Evolutionary conservation across 805 yeast genomes (phyloP).

Genomic region (Barnettozyma wickerhamii): DNA sequence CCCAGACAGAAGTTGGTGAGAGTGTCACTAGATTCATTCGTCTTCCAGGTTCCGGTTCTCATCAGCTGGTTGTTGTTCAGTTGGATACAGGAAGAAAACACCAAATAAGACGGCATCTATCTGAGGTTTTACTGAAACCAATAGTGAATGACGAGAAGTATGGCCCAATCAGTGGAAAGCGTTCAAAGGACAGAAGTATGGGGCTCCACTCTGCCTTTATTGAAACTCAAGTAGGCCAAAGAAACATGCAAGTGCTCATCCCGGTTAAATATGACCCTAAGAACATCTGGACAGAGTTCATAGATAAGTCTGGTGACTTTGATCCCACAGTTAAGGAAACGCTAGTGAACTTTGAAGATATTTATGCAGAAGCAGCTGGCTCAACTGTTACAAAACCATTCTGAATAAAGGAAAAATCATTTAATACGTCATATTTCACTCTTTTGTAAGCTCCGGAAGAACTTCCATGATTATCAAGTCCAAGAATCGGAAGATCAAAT

Average conservation of each 20-base stretch:
- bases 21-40: slow-evolving; percentile 16
- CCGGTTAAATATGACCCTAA: slow-evolving; percentile 15
- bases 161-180: too few species aligned
- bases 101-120: slow-evolving; percentile 34
- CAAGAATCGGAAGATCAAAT: slow-evolving; percentile 36
- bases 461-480: slow-evolving; percentile 38
- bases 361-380: too few species aligned
- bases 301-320: slow-evolving; percentile 25
- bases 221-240: slow-evolving; percentile 28
- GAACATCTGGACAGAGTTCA: slow-evolving; percentile 26
- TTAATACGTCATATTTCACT: neutral
- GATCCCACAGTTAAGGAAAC: slow-evolving; percentile 16
- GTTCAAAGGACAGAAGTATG: slow-evolving; percentile 18
- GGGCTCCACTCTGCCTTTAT: slow-evolving; percentile 36
- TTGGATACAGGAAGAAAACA: slow-evolving; percentile 37
- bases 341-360: slow-evolving; percentile 21
- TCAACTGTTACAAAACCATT: too few species aligned
- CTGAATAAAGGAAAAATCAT: neutral
- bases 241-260: slow-evolving; percentile 1
- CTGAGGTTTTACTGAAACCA: slow-evolving; percentile 22
- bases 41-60: slow-evolving; percentile 12
- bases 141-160: slow-evolving; percentile 29
- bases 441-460: slow-evolving; percentile 32
- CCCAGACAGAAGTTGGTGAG: slow-evolving; percentile 3
- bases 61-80: slow-evolving; percentile 27